Percentiles rank a stretch among this genome's conserved stretches.
phyloP scores from a whole-genome alignment of 75 land plant genomes.

The Selaginella tamariscina region DNA sequence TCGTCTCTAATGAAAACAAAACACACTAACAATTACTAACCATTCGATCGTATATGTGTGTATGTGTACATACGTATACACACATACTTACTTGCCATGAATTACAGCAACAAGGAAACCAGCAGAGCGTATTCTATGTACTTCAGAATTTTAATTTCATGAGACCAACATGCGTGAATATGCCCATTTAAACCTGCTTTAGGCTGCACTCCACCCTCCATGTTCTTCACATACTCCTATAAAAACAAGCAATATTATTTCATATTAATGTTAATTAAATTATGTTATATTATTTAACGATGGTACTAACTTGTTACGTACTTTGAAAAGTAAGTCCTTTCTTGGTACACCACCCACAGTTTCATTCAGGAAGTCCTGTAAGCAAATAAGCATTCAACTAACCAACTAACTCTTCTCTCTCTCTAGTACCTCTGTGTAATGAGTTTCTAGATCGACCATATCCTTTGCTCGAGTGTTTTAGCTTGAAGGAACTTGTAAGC shows the following conservation, averaged over 20 bases:
- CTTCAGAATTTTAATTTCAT: slow-evolving; percentile 47
- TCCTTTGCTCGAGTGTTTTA: slow-evolving; percentile 83
- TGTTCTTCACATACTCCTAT: slow-evolving; percentile 78
- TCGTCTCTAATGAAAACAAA: slow-evolving; percentile 42
- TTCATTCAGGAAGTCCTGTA: slow-evolving; percentile 26
- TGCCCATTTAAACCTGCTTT: slow-evolving; percentile 81
- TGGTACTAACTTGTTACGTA: background rate
- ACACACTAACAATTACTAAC: background rate
- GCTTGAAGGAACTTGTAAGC: slow-evolving; percentile 70
- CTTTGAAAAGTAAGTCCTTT: slow-evolving; percentile 26
- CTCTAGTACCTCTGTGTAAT: slow-evolving; percentile 59
- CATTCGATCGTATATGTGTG: background rate
- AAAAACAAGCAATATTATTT: background rate
- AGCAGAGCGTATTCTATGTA: slow-evolving; percentile 41
- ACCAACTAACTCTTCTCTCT: background rate
- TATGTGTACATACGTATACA: background rate
- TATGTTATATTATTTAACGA: background rate
- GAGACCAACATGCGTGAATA: slow-evolving; percentile 92
- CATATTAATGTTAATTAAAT: background rate
- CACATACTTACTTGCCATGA: slow-evolving; percentile 80
- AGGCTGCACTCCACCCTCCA: slow-evolving; percentile 82
- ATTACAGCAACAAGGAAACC: slow-evolving; percentile 71
- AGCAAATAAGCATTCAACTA: background rate
- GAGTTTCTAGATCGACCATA: slow-evolving; percentile 91
- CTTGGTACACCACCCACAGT: slow-evolving; percentile 21